A percentile compares a stretch with the other conserved stretches of the same genome.
phyloP scores from a whole-genome alignment of 2,329 filamentous ascomycete genomes.

The Microdochium nivale region DNA sequence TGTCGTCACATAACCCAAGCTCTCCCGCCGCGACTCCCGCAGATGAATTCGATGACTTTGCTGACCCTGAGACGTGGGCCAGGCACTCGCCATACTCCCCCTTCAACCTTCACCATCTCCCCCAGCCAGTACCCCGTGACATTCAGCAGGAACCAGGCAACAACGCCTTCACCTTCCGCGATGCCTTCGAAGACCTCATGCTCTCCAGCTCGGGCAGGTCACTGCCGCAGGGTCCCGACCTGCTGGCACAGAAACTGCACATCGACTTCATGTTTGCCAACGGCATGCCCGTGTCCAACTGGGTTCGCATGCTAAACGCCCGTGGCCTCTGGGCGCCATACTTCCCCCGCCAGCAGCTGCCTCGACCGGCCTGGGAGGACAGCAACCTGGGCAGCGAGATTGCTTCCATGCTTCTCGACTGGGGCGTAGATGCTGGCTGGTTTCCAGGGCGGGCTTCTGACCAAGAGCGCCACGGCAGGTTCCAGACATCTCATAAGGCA shows the following conservation, averaged over 20 bases:
- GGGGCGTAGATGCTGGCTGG: conserved; percentile 2
- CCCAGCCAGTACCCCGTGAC: conserved; percentile 33
- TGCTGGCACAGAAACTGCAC: neutral
- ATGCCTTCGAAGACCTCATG: conserved; percentile 51
- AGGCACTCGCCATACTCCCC: conserved; percentile 34
- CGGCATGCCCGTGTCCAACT: neutral
- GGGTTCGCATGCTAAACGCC: neutral
- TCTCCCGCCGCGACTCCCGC: neutral
- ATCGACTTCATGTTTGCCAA: neutral
- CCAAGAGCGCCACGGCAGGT: neutral
- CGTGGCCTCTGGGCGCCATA: neutral
- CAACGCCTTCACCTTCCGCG: conserved; percentile 40
- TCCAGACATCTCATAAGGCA: neutral
- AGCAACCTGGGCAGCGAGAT: neutral
- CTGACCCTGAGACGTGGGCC: conserved; percentile 19
- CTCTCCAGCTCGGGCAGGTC: conserved; percentile 23
- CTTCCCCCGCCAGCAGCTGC: neutral
- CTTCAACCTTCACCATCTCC: conserved; percentile 32
- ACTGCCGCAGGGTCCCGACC: neutral
- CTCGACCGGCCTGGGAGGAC: neutral
- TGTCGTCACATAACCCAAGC: neutral
- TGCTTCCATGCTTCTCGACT: neutral
- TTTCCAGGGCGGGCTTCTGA: neutral
- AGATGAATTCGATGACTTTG: conserved; percentile 13
- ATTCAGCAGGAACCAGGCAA: neutral